These are phyloP conservation scores for Phialocephala sp. DNA, from an alignment of 2,329 filamentous ascomycete genomes.

Conservation along the genomic window DNA sequence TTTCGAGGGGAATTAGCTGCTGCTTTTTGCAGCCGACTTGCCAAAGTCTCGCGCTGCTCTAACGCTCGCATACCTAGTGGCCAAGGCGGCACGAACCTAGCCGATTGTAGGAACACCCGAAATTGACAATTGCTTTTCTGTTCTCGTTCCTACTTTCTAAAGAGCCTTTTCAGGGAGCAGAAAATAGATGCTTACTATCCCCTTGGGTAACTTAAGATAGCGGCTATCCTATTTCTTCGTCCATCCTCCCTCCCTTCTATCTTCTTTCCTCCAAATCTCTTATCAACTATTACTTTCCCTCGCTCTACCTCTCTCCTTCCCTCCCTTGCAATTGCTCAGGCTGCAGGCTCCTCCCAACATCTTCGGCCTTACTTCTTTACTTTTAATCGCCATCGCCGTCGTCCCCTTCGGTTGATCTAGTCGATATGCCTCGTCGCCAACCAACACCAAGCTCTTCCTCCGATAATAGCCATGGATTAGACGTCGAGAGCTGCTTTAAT, in stretches of 20 bases:
- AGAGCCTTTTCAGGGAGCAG: constrained; percentile 23
- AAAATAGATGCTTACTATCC: constrained; percentile 25
- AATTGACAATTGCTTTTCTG: constrained; percentile 24
- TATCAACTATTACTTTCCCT: constrained; percentile 26
- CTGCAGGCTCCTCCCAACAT: constrained; percentile 21
- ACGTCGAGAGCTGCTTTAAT: constrained; percentile 36
- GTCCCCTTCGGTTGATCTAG: constrained; percentile 13
- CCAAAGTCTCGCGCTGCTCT: constrained; percentile 33
- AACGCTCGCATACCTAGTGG: constrained; percentile 30
- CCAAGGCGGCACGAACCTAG: constrained; percentile 31
- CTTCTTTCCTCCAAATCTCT: constrained; percentile 29
- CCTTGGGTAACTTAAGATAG: constrained; percentile 26
- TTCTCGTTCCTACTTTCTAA: constrained; percentile 21
- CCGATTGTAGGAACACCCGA: constrained; percentile 4
- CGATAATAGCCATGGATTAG: constrained; percentile 32
- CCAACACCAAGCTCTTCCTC: constrained; percentile 26
- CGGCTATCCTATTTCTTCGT: constrained; percentile 28
- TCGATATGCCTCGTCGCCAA: constrained; percentile 28
- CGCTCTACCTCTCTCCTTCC: constrained; percentile 21
- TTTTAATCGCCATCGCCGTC: constrained; percentile 17
- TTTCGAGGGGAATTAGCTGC: constrained; percentile 30
- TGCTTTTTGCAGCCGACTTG: constrained; percentile 30
- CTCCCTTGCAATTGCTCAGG: constrained; percentile 20
- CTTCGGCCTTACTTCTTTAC: constrained; percentile 15
- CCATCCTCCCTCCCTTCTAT: constrained; percentile 25